A percentile compares a stretch with the other conserved stretches of the same genome.
These are phyloP conservation scores for Dipteronia sinensis DNA, from an alignment of 345 rosid species.

Conservation along the genomic window DNA sequence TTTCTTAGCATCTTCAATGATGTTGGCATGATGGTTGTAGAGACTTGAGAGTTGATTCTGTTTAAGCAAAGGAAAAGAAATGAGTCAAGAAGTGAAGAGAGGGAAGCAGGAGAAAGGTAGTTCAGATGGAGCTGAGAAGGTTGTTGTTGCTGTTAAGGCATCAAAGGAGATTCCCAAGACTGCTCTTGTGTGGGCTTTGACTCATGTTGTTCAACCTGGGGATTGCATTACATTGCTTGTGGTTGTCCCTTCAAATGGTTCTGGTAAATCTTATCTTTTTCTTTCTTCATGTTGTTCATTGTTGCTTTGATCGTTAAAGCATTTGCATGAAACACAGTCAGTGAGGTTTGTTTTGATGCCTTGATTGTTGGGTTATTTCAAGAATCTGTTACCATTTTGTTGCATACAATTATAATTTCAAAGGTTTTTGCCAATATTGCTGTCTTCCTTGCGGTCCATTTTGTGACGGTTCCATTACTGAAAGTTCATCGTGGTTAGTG, in stretches of 20 bases:
- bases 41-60: slow-evolving; percentile 23
- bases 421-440: background rate
- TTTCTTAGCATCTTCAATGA: slow-evolving; percentile 25
- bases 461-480: background rate
- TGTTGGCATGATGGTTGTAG: slow-evolving; percentile 19
- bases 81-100: slow-evolving; percentile 62
- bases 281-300: slow-evolving; percentile 8
- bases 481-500: background rate
- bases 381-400: background rate
- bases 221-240: slow-evolving; percentile 90
- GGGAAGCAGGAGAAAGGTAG: slow-evolving; percentile 56
- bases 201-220: slow-evolving; percentile 95
- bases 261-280: slow-evolving; percentile 51
- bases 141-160: slow-evolving; percentile 93
- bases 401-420: background rate
- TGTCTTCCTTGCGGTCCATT: background rate
- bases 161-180: slow-evolving; percentile 92
- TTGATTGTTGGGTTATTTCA: background rate
- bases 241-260: slow-evolving; percentile 70
- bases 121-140: slow-evolving; percentile 64
- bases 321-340: background rate
- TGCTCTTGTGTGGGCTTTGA: slow-evolving; percentile 97
- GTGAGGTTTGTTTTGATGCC: background rate
- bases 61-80: slow-evolving; percentile 12
- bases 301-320: background rate